Evolutionary conservation across 2,329 filamentous ascomycete genomes (phyloP), one percentile per base, ranked within the genome.

Genomic region (Sclerotinia minor): DNA sequence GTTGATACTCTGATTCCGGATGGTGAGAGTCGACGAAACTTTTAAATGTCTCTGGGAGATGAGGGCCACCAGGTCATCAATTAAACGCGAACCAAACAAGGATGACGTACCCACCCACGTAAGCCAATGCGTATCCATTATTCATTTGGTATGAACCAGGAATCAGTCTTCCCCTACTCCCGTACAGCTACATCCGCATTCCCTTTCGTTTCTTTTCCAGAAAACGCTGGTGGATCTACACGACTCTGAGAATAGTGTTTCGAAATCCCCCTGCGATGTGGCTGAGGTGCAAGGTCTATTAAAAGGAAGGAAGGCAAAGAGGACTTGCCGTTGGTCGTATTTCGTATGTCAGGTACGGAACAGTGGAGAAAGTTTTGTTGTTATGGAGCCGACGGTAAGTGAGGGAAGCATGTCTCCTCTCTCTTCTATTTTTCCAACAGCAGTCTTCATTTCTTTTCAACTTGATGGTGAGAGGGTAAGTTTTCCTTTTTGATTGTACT

Each of bases 111-210:
- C 53, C 52, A 58, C 53, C 53, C 29, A 24, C 64, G 64, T 61
- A 67, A 67, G 55, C 64, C 47, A 65, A 66, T 60, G 35, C 44
- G 64, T 53, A 45, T 35, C 54, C 64, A 61, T 67, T 67, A 61
- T 67, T 61, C 35, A 61, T 67, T 61, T 67, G 13, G 47, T 38
- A 26, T 50, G 58, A 49, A 38, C 58, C 45, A 49, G 29, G 19
- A 29, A 61, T 24, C 24, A 1, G n/a, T 41, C 35, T 54, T 64
- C 47, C 38, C 13, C 13, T 35, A 35, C 35, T 35, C 35, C 35
- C 35, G 35, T 35, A 15, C 32, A 26, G n/a, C n/a, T 38, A 19
- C n/a, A 19, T 29, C 21, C 24, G 15, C 6, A 1, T 15, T 15
- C 35, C 17, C n/a, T 45, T 19, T 53, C 11, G 19, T 44, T 38